Evolutionary conservation across 208 protist species (phyloP).

Genomic region (Vickermania ingenoplastis): DNA sequence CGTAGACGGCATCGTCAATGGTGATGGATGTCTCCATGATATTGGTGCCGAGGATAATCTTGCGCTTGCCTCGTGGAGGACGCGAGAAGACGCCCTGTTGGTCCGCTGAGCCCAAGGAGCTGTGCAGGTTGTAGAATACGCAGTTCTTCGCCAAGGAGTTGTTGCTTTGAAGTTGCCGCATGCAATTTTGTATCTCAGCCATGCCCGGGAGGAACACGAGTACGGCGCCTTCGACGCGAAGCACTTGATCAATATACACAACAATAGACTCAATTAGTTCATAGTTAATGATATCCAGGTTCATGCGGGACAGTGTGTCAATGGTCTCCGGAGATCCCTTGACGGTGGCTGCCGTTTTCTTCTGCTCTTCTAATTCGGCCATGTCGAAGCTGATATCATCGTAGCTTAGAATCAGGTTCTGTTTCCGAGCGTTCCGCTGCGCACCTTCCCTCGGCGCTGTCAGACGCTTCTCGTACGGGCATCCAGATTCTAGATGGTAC

Average conservation of each 20-base stretch:
- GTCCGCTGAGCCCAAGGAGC: slow-evolving; percentile 82
- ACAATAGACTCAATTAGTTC: slow-evolving; percentile 91
- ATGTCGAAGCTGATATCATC: slow-evolving; percentile 56
- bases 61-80: slow-evolving; percentile 81
- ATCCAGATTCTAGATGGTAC: slow-evolving; percentile 78
- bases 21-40: slow-evolving; percentile 98
- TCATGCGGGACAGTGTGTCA: slow-evolving; percentile 69
- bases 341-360: slow-evolving; percentile 26
- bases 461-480: slow-evolving; percentile 52
- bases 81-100: slow-evolving; percentile 91
- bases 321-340: slow-evolving; percentile 44
- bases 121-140: slow-evolving; percentile 90
- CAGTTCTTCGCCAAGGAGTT: slow-evolving; percentile 26
- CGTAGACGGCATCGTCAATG: slow-evolving; percentile 95
- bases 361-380: slow-evolving; percentile 30
- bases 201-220: slow-evolving; percentile 96
- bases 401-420: slow-evolving; percentile 38
- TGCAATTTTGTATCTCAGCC: slow-evolving; percentile 87
- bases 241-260: slow-evolving; percentile 58
- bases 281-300: slow-evolving; percentile 91
- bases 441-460: slow-evolving; percentile 27
- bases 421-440: slow-evolving; percentile 66
- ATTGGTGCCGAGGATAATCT: slow-evolving; percentile 95
- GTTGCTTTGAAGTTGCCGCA: slow-evolving; percentile 74
- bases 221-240: slow-evolving; percentile 73